These are phyloP conservation scores for Salix koriyanagi DNA, from an alignment of 345 rosid species.

Conservation along the genomic window DNA sequence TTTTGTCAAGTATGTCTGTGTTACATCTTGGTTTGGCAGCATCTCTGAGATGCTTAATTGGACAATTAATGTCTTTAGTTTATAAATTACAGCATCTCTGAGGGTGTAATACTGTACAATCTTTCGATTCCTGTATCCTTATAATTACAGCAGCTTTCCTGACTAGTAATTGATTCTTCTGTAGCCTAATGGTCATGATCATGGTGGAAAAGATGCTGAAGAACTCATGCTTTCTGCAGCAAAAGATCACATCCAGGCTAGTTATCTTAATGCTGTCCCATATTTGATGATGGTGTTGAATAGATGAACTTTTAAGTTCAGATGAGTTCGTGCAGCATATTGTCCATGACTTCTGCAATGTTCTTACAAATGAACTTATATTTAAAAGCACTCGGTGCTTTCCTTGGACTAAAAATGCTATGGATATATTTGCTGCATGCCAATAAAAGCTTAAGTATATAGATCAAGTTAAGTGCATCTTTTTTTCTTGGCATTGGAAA, in stretches of 20 bases:
- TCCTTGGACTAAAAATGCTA: background rate
- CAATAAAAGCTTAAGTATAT: background rate
- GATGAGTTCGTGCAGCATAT: background rate
- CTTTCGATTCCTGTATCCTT: background rate
- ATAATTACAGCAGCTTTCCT: background rate
- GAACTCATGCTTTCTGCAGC: conserved; percentile 67
- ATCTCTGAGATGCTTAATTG: background rate
- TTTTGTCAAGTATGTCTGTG: too few species aligned
- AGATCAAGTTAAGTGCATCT: background rate
- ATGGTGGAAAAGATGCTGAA: conserved; percentile 63
- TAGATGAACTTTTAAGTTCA: conserved; percentile 1
- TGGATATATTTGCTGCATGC: background rate
- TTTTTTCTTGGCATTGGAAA: background rate
- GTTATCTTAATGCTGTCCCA: conserved; percentile 7
- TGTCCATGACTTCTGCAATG: background rate
- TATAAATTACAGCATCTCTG: too few species aligned
- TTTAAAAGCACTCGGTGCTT: background rate
- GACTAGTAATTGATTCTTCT: conserved; percentile 2
- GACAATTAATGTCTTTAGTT: background rate
- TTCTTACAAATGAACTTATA: background rate
- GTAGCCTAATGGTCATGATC: conserved; percentile 86
- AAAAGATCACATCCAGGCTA: conserved; percentile 87
- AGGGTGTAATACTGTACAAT: background rate
- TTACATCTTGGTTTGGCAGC: background rate
- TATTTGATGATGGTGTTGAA: conserved; percentile 6